Percentiles rank a stretch among this genome's conserved stretches.
These are phyloP conservation scores for Citrus inodora DNA, from an alignment of 345 rosid species.

Conservation along the genomic window DNA sequence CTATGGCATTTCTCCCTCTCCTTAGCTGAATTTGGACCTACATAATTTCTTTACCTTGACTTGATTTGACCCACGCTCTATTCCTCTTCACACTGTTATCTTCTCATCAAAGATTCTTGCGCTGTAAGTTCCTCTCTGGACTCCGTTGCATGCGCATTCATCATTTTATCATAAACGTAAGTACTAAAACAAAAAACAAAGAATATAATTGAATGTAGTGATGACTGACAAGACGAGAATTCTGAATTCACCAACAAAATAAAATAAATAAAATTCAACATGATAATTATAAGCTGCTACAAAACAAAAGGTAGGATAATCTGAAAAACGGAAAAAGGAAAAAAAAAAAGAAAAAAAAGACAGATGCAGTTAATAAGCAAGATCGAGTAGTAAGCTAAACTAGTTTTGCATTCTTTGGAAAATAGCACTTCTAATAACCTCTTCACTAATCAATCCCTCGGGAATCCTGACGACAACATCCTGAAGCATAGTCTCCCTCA, in stretches of 20 bases:
- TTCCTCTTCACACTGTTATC: too few species aligned
- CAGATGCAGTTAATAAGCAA: neutral
- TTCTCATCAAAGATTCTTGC: too few species aligned
- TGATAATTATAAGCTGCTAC: neutral
- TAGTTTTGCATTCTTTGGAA: slow-evolving; percentile 22
- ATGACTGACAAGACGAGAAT: neutral
- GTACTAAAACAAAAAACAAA: neutral
- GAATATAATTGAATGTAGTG: too few species aligned
- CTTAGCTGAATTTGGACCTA: too few species aligned
- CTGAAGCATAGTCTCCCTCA: slow-evolving; percentile 41
- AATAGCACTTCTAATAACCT: slow-evolving; percentile 27
- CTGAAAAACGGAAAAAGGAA: neutral
- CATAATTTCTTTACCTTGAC: too few species aligned
- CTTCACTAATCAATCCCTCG: slow-evolving; percentile 26
- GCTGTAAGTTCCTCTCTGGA: neutral
- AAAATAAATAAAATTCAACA: neutral
- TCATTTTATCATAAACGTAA: neutral
- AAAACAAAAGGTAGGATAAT: neutral
- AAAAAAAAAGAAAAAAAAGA: too few species aligned
- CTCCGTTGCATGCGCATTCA: neutral
- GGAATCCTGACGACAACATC: slow-evolving; percentile 43
- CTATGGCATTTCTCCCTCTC: too few species aligned
- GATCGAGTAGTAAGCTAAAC: neutral
- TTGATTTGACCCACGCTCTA: too few species aligned
- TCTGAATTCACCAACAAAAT: too few species aligned